Base-by-base conservation (phyloP, 2,329 filamentous ascomycete species). In the Cryphonectria parasitica region DNA sequence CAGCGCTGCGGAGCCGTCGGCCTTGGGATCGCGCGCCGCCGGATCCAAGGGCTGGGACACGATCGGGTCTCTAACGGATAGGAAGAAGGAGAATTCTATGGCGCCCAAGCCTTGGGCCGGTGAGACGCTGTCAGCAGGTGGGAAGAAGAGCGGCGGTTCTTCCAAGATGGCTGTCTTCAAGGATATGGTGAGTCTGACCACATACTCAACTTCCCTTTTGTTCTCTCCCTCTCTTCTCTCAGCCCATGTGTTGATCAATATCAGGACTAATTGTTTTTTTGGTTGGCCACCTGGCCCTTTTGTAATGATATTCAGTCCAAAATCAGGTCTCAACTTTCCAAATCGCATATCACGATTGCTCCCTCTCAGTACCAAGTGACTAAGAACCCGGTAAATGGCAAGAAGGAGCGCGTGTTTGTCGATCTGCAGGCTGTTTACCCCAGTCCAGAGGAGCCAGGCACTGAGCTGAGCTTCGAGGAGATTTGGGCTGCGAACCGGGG, bases 151-250 rank as follows among this genome's bases (percentile, higher is more conserved):
- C 60, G 89, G 87, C 43, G 89, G 87, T 43, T 87, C 87, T 68
- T 86, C 91, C 68, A 98, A 98, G 85, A 92, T 99, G 90, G 85
- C 91, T 78, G 89, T 99, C 62, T 99, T 98, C 85, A 95, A 93
- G 86, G 96, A 99, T 86, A 86, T 92, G 92, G 96, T 99, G 91
- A 91, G 94, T 67, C 28, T 54, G 19, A 41, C 62, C 58, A 39
- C 64, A 58, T 54, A 41, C 87, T 79, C 69, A 76, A 79, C 78
- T 6, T 4, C 19, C 45, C 45, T 75, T 74, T 13, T 39, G 6
- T 39, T 39, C 8, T 10, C 8, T 2, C 36, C 36, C 75, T 74
- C 74, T 75, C 74, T 75, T 77, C 75, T 79, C 79, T 81, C 76
- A 79, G 82, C 79, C 85, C 87, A 86, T 80, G 86, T 94, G 89